Conservation (phyloP, 495 filamentous ascomycete species). For the Daldinia decipiens region DNA sequence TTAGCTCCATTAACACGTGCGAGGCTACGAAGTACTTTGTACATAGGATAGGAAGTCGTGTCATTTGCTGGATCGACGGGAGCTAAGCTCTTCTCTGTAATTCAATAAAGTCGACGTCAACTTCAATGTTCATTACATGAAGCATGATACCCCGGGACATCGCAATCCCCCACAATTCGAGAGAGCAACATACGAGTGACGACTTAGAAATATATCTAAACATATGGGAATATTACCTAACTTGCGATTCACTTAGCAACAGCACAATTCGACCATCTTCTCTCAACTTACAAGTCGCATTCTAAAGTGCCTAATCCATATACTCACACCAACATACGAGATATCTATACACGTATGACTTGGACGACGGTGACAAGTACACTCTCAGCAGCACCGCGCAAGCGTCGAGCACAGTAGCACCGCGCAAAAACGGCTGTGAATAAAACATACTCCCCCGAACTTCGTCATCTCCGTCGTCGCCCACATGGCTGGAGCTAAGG, state of each 20-base stretch:
- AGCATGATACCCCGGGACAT: background rate
- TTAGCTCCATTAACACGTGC: conserved; percentile 15
- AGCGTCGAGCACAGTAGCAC: conserved; percentile 12
- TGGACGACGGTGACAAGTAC: conserved; percentile 12
- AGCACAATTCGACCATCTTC: background rate
- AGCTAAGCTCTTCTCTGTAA: conserved; percentile 5
- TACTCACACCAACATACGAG: background rate
- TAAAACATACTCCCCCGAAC: conserved; percentile 3
- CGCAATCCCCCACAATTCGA: background rate
- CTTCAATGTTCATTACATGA: background rate
- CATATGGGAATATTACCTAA: background rate
- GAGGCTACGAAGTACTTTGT: conserved; percentile 2
- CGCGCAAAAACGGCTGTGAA: conserved; percentile 24
- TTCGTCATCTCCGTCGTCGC: background rate
- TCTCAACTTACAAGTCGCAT: background rate
- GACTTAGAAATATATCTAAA: background rate
- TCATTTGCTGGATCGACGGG: background rate
- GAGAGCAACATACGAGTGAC: background rate
- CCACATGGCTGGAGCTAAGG: conserved; percentile 73
- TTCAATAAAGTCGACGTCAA: conserved; percentile 5
- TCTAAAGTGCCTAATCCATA: background rate
- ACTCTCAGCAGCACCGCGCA: conserved; percentile 27
- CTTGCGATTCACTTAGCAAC: background rate
- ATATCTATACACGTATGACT: conserved; percentile 42
- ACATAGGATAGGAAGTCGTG: background rate